phyloP scores from a whole-genome alignment of 2,329 filamentous ascomycete genomes.

The Fusarium denticulatum region DNA sequence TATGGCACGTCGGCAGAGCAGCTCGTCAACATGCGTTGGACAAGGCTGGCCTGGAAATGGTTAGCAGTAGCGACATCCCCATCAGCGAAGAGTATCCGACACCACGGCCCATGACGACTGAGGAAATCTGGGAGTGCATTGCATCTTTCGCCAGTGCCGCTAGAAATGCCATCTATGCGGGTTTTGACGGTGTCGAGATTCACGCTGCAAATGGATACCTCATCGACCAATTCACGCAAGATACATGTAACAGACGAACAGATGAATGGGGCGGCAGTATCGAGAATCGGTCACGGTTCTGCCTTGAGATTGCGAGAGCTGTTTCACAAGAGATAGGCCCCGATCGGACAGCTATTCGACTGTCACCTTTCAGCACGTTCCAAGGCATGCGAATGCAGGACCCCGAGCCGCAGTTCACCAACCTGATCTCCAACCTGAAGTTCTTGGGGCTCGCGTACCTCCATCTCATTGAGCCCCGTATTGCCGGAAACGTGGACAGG shows the following conservation, averaged over 20 bases:
- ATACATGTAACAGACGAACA: constrained; percentile 56
- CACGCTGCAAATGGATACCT: constrained; percentile 24
- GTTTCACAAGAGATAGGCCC: constrained; percentile 57
- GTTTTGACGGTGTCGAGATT: constrained; percentile 15
- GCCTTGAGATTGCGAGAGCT: constrained; percentile 58
- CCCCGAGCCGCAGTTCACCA: constrained; percentile 68
- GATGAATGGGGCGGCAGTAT: constrained; percentile 65
- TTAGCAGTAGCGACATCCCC: constrained; percentile 18
- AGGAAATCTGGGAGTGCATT: constrained; percentile 7
- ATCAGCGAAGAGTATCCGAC: neutral
- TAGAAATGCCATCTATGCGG: neutral
- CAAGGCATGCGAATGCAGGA: constrained; percentile 70
- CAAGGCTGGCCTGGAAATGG: neutral
- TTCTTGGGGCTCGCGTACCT: constrained; percentile 67
- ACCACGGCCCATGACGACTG: neutral
- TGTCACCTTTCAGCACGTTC: constrained; percentile 69
- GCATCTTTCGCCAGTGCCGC: constrained; percentile 8
- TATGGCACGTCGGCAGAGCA: constrained; percentile 21
- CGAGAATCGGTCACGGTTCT: constrained; percentile 57
- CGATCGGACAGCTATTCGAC: constrained; percentile 63
- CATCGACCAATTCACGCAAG: constrained; percentile 17
- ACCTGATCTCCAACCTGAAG: constrained; percentile 63
- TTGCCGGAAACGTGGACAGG: constrained; percentile 54
- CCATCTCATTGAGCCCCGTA: constrained; percentile 68
- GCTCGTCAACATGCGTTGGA: neutral